Evolutionary conservation across 129 eudicot genomes (phyloP).

Genomic region (Chrysanthemum lavandulifolium): DNA sequence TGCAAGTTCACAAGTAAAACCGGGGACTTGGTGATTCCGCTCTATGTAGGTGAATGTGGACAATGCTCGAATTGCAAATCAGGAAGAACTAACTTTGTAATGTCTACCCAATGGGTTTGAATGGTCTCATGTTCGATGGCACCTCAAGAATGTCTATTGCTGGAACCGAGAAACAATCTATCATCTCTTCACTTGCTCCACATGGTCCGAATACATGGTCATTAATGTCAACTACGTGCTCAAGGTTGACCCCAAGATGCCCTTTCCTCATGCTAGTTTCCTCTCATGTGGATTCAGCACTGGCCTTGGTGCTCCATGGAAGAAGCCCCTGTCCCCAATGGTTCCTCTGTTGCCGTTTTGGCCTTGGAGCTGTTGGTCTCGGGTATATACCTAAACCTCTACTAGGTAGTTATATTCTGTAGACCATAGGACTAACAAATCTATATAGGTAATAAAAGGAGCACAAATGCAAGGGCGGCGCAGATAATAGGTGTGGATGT

Average conservation of each 20-base stretch:
- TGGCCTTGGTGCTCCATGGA: constrained; percentile 54
- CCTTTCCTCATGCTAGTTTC: constrained; percentile 50
- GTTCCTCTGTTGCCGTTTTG: constrained; percentile 57
- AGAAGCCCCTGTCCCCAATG: constrained; percentile 33
- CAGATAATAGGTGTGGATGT: constrained; percentile 56
- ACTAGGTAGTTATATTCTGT: neutral
- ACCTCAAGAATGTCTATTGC: constrained; percentile 51
- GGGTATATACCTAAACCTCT: constrained; percentile 33
- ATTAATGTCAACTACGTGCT: constrained; percentile 39
- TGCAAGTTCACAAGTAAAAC: constrained; percentile 32
- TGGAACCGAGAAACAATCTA: constrained; percentile 33
- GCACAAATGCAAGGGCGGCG: constrained; percentile 48
- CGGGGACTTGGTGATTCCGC: constrained; percentile 60
- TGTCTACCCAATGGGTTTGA: constrained; percentile 26
- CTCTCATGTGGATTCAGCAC: constrained; percentile 66
- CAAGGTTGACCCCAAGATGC: constrained; percentile 43
- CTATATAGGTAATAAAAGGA: constrained; percentile 43
- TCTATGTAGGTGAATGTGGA: constrained; percentile 54
- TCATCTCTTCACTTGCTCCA: constrained; percentile 46
- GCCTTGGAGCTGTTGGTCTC: constrained; percentile 72
- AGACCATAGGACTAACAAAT: neutral
- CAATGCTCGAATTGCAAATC: constrained; percentile 50
- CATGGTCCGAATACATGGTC: constrained; percentile 62
- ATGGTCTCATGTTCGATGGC: constrained; percentile 52
- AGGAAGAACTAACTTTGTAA: constrained; percentile 45